These are phyloP conservation scores for Diaporthe ilicicola DNA, from an alignment of 2,329 filamentous ascomycete genomes.

Conservation along the genomic window DNA sequence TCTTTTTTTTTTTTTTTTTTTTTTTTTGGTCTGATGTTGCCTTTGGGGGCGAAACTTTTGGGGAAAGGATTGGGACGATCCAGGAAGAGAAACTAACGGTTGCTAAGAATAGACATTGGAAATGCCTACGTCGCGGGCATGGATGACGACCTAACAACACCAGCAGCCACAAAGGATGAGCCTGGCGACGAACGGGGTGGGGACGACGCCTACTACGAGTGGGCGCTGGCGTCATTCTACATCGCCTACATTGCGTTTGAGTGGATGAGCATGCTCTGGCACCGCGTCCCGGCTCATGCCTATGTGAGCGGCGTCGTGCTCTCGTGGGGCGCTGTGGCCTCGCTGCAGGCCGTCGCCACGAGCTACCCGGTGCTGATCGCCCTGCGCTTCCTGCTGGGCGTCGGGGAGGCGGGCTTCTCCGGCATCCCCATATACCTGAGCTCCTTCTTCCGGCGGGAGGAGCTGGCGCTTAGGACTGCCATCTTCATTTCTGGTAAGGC, in stretches of 20 bases:
- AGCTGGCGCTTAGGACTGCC: constrained; percentile 85
- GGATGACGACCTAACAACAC: constrained; percentile 65
- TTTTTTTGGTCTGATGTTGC: neutral
- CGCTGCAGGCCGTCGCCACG: constrained; percentile 72
- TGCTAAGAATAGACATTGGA: constrained; percentile 60
- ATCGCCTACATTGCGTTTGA: constrained; percentile 70
- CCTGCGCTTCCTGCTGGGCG: constrained; percentile 65
- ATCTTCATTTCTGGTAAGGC: constrained; percentile 78
- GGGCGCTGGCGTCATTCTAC: constrained; percentile 70
- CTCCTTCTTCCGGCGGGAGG: constrained; percentile 71
- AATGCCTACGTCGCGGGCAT: constrained; percentile 72
- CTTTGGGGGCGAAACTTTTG: neutral
- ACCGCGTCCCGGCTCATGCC: constrained; percentile 66
- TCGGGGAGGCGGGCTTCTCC: constrained; percentile 72
- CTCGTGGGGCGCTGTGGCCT: constrained; percentile 82
- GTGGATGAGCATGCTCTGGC: constrained; percentile 72
- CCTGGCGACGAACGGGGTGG: constrained; percentile 54
- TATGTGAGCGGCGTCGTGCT: constrained; percentile 71
- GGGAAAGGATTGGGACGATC: neutral
- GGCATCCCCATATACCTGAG: constrained; percentile 71
- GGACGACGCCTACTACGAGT: constrained; percentile 62
- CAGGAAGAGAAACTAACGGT: neutral
- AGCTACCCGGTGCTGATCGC: constrained; percentile 69
- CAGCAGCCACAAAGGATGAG: constrained; percentile 46
- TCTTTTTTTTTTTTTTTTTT: neutral